phyloP scores from a whole-genome alignment of 768 basidiomycete species.

The Coprinopsis marcescibilis region DNA sequence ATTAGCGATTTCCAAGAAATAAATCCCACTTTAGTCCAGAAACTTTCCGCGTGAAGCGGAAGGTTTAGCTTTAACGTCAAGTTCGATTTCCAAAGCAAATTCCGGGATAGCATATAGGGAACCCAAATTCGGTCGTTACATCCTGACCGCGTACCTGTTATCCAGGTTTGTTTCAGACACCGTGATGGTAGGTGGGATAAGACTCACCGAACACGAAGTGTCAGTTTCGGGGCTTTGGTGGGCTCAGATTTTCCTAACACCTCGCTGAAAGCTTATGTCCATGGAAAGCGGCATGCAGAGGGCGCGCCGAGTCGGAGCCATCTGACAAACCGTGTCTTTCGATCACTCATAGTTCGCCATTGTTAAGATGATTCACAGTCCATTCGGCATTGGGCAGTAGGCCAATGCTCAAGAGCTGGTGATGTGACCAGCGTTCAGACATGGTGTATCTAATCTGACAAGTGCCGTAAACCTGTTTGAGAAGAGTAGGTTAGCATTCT shows the following conservation, averaged over 20 bases:
- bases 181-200: background rate
- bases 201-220: background rate
- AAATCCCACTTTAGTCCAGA: background rate
- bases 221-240: background rate
- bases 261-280: background rate
- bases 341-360: too few relatives aligned
- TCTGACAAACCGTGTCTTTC: too few relatives aligned
- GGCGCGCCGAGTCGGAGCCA: too few relatives aligned
- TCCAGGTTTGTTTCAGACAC: background rate
- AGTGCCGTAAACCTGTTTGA: too few relatives aligned
- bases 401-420: too few relatives aligned
- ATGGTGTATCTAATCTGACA: too few relatives aligned
- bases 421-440: too few relatives aligned
- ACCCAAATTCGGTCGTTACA: background rate
- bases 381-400: too few relatives aligned
- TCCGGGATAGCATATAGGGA: background rate
- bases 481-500: too few relatives aligned
- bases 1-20: too few relatives aligned
- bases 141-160: background rate
- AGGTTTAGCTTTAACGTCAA: too few relatives aligned
- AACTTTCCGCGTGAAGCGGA: background rate
- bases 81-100: background rate
- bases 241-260: constrained; percentile 1
- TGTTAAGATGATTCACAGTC: too few relatives aligned
- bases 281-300: background rate